Percentiles rank a stretch among this genome's conserved stretches.
Conservation (phyloP, 2,329 filamentous ascomycete species). For the Zymoseptoria brevis region DNA sequence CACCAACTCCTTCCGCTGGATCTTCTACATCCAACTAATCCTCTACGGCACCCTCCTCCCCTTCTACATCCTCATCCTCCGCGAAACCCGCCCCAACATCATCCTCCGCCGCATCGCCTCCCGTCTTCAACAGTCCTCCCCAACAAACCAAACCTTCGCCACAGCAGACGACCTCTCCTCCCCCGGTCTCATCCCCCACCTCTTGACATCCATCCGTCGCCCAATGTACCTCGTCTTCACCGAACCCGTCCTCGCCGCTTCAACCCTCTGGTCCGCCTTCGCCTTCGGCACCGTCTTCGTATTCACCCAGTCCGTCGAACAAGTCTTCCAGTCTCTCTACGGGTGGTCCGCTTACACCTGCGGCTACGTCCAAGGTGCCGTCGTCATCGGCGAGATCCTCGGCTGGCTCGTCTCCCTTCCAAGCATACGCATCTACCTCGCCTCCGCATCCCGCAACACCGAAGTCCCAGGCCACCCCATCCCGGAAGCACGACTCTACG, state of each 20-base stretch:
- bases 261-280: slow-evolving; percentile 44
- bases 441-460: slow-evolving; percentile 32
- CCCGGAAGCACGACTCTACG: slow-evolving; percentile 41
- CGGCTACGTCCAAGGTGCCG: slow-evolving; percentile 39
- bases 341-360: slow-evolving; percentile 35
- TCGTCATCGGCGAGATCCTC: slow-evolving; percentile 40
- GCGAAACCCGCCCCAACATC: slow-evolving; percentile 41
- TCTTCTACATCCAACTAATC: slow-evolving; percentile 37
- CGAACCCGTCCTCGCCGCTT: slow-evolving; percentile 42
- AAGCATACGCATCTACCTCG: slow-evolving; percentile 33
- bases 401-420: slow-evolving; percentile 33
- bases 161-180: slow-evolving; percentile 31
- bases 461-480: slow-evolving; percentile 31
- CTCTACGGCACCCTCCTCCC: slow-evolving; percentile 38
- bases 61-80: slow-evolving; percentile 34
- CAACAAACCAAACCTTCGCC: slow-evolving; percentile 18
- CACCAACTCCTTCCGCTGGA: slow-evolving; percentile 31
- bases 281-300: slow-evolving; percentile 42
- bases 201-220: slow-evolving; percentile 27
- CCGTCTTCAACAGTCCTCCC: slow-evolving; percentile 24
- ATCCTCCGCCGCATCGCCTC: slow-evolving; percentile 36
- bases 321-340: slow-evolving; percentile 36
- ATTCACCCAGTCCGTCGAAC: slow-evolving; percentile 42
- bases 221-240: slow-evolving; percentile 39
- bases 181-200: slow-evolving; percentile 24